These are phyloP conservation scores for Leccinum imitatum DNA, from an alignment of 768 basidiomycete genomes.

Conservation along the genomic window DNA sequence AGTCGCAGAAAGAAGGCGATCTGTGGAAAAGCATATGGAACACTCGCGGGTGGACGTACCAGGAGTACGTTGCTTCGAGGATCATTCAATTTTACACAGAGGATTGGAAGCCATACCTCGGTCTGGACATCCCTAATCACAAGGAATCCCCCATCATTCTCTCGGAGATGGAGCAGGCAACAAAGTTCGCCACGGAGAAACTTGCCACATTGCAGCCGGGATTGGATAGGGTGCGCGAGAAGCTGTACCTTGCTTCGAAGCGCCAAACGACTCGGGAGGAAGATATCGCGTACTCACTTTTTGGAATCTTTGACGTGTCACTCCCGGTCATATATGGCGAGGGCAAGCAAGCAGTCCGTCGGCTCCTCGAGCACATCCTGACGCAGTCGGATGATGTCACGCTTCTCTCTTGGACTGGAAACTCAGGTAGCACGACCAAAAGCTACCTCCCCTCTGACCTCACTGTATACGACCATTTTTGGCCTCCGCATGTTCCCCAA, in stretches of 20 bases:
- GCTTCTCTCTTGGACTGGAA: constrained; percentile 5
- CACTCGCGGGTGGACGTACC: neutral
- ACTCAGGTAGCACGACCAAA: neutral
- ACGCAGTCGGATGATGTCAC: neutral
- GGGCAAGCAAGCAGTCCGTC: neutral
- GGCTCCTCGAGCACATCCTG: neutral
- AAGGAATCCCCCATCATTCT: neutral
- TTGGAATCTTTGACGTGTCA: neutral
- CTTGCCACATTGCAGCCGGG: neutral
- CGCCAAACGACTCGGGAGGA: neutral
- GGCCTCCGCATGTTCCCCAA: no score
- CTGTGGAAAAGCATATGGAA: neutral
- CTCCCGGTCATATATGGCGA: neutral
- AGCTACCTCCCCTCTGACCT: constrained; percentile 6
- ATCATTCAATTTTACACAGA: neutral
- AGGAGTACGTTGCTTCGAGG: neutral
- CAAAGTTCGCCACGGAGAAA: neutral
- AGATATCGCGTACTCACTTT: neutral
- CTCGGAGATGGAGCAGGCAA: neutral
- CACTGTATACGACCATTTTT: neutral
- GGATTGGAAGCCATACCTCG: neutral
- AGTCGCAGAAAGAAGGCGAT: neutral
- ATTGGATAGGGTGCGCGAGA: neutral
- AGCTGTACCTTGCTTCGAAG: neutral
- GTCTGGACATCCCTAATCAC: neutral